These are phyloP conservation scores for Sporothrix brasiliensis DNA, from an alignment of 2,329 filamentous ascomycete genomes.

Conservation along the genomic window DNA sequence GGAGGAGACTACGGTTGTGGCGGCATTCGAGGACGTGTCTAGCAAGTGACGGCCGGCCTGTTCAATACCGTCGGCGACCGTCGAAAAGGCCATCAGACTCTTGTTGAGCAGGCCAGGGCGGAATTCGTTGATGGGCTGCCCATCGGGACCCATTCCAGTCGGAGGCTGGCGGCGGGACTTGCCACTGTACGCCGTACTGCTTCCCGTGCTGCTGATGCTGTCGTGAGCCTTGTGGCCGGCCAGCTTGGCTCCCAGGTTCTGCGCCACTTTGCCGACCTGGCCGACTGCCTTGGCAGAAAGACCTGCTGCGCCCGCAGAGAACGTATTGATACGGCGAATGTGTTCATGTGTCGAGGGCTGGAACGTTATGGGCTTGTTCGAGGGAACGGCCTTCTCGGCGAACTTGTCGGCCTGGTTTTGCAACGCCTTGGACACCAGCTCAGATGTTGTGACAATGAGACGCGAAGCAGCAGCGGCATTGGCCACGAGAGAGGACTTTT, in stretches of 20 bases:
- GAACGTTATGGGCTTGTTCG: conserved; percentile 82
- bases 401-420: conserved; percentile 78
- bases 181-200: neutral
- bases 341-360: conserved; percentile 79
- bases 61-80: conserved; percentile 90
- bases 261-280: conserved; percentile 78
- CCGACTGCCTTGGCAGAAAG: conserved; percentile 86
- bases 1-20: conserved; percentile 84
- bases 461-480: conserved; percentile 86
- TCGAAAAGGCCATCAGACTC: conserved; percentile 93
- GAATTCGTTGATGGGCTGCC: conserved; percentile 65
- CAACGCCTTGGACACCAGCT: conserved; percentile 75
- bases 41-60: conserved; percentile 80
- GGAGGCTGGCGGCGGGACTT: conserved; percentile 39
- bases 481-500: conserved; percentile 81
- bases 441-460: conserved; percentile 85
- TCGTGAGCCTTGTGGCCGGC: conserved; percentile 43
- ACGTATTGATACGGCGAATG: conserved; percentile 85
- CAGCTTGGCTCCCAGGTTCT: conserved; percentile 82
- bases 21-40: conserved; percentile 72
- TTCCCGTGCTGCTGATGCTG: conserved; percentile 10
- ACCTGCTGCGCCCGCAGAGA: conserved; percentile 76
- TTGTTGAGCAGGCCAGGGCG: conserved; percentile 95
- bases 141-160: conserved; percentile 70
- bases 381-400: conserved; percentile 76